These are phyloP conservation scores for Thelonectria blattea DNA, from an alignment of 2,329 filamentous ascomycete species.

Conservation along the genomic window DNA sequence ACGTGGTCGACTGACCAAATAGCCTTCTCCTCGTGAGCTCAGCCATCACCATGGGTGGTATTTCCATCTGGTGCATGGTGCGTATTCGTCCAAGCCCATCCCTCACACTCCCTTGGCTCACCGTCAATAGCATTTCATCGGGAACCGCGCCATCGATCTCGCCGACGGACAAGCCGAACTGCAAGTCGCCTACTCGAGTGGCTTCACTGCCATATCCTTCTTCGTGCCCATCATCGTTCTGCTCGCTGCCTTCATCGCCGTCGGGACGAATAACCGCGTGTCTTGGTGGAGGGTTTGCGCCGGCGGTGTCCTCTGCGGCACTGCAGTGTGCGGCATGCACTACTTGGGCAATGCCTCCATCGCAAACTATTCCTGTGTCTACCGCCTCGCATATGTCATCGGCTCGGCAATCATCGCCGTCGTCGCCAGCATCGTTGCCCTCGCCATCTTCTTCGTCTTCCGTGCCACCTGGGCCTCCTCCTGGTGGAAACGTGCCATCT, in stretches of 20 bases:
- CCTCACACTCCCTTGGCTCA: constrained; percentile 7
- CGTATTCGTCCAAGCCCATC: constrained; percentile 40
- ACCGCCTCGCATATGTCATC: constrained; percentile 64
- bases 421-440: constrained; percentile 70
- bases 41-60: constrained; percentile 74
- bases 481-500: constrained; percentile 76
- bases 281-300: constrained; percentile 63
- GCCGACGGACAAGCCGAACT: constrained; percentile 65
- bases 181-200: constrained; percentile 75
- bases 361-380: constrained; percentile 73
- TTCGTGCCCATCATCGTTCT: constrained; percentile 80
- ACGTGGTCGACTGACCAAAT: constrained; percentile 11
- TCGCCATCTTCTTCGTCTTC: constrained; percentile 80
- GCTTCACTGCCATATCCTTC: constrained; percentile 78
- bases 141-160: constrained; percentile 78
- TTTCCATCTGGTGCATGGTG: constrained; percentile 76
- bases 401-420: constrained; percentile 76
- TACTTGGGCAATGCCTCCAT: constrained; percentile 87
- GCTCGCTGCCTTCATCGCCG: constrained; percentile 72
- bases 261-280: constrained; percentile 65
- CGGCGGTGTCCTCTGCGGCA: constrained; percentile 73
- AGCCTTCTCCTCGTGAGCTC: constrained; percentile 69
- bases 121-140: constrained; percentile 59
- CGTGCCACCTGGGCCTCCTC: constrained; percentile 77
- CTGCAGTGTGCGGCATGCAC: constrained; percentile 84